Conservation (phyloP, 345 rosid species). For the Gossypium longicalyx region DNA sequence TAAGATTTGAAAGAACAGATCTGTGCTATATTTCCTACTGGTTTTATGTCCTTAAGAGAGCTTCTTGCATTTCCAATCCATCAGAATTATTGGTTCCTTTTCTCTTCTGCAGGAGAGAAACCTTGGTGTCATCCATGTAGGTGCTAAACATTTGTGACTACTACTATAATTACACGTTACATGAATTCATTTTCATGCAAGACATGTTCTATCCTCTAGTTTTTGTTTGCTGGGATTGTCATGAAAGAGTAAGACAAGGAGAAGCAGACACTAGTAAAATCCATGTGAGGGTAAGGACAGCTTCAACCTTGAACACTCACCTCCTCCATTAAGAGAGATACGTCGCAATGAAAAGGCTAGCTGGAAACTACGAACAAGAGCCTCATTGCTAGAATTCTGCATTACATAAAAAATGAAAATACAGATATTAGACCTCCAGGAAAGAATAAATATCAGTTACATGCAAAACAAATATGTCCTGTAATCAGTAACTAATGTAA, state of each 20-base stretch:
- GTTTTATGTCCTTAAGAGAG: neutral
- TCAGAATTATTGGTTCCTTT: neutral
- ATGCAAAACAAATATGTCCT: neutral
- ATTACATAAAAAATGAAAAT: conserved; percentile 16
- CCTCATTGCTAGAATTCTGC: conserved; percentile 85
- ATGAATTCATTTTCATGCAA: neutral
- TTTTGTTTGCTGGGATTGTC: neutral
- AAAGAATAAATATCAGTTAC: neutral
- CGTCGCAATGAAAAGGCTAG: conserved; percentile 84
- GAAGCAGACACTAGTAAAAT: neutral
- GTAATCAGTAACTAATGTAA: neutral
- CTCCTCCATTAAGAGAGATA: conserved; percentile 68
- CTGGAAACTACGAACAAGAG: conserved; percentile 79
- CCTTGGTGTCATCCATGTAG: conserved; percentile 6
- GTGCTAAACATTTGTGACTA: neutral
- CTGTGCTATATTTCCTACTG: neutral
- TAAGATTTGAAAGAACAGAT: neutral
- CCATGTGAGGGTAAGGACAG: neutral
- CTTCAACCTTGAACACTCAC: conserved; percentile 34
- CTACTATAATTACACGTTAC: neutral
- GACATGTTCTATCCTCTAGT: neutral
- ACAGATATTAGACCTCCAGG: conserved; percentile 7
- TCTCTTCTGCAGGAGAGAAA: conserved; percentile 4
- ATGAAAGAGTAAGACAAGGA: neutral
- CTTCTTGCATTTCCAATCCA: neutral